These are phyloP conservation scores for Paramyrothecium sp. DNA, from an alignment of 2,329 filamentous ascomycete genomes.

Conservation along the genomic window DNA sequence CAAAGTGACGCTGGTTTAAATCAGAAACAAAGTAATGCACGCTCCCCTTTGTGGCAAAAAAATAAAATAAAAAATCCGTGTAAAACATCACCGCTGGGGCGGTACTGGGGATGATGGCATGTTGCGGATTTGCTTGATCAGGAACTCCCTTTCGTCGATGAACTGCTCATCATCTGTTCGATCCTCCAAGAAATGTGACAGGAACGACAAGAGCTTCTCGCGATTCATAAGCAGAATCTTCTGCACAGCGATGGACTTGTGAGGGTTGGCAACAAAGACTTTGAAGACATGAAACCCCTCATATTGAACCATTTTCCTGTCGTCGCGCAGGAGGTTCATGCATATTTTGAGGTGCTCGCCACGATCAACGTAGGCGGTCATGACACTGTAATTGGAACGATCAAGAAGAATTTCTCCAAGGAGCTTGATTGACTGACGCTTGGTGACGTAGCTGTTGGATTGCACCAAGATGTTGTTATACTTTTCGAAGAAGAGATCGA, in stretches of 20 bases:
- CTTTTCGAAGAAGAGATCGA: constrained; percentile 86
- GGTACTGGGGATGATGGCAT: constrained; percentile 59
- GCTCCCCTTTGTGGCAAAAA: neutral
- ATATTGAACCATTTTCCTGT: constrained; percentile 98
- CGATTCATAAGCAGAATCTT: constrained; percentile 96
- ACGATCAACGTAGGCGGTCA: constrained; percentile 94
- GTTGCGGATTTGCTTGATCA: constrained; percentile 88
- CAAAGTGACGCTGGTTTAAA: neutral
- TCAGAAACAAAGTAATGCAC: neutral
- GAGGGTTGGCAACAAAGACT: constrained; percentile 97
- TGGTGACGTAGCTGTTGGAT: constrained; percentile 95
- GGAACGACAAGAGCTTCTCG: constrained; percentile 83
- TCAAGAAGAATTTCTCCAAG: constrained; percentile 93
- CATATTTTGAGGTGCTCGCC: constrained; percentile 96
- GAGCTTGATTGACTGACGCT: constrained; percentile 95
- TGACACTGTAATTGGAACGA: constrained; percentile 94
- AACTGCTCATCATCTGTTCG: constrained; percentile 98
- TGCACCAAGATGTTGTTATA: constrained; percentile 88
- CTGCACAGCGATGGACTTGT: constrained; percentile 95
- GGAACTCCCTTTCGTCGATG: constrained; percentile 93
- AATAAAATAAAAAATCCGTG: too few relatives aligned
- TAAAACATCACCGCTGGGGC: constrained; percentile 38
- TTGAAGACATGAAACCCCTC: constrained; percentile 99
- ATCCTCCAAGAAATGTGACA: constrained; percentile 90
- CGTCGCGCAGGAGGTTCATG: constrained; percentile 95